Evolutionary conservation across 176 grass and related monocot genomes (phyloP).

Genomic region (Juncus effusus): DNA sequence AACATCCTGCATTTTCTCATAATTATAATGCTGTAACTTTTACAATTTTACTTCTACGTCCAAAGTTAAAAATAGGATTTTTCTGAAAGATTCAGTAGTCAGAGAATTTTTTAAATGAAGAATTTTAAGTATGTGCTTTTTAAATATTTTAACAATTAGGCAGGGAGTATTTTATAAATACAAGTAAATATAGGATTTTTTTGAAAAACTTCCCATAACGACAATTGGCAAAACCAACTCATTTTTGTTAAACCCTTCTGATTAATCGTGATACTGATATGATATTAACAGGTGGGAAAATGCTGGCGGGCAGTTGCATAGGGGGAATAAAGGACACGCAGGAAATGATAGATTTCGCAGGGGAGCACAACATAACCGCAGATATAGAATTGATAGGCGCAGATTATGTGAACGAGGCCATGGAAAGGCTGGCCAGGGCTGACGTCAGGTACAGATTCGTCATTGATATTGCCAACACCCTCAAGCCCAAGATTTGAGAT

Average conservation of each 20-base stretch:
- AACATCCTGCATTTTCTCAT: not conserved
- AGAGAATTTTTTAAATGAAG: not conserved
- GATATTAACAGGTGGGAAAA: slow-evolving; percentile 37
- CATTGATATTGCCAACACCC: slow-evolving; percentile 75
- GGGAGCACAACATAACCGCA: slow-evolving; percentile 41
- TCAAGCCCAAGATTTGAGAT: slow-evolving; percentile 25
- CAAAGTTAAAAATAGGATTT: no score
- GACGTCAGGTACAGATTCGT: slow-evolving; percentile 77
- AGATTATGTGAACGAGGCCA: slow-evolving; percentile 55
- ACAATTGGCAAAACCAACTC: no score
- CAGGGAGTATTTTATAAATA: no score
- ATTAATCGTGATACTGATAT: not conserved
- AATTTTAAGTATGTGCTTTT: not conserved
- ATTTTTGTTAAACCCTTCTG: no score
- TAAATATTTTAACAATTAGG: no score
- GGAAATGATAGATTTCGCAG: slow-evolving; percentile 65
- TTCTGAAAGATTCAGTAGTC: no score
- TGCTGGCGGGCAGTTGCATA: slow-evolving; percentile 45
- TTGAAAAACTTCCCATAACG: no score
- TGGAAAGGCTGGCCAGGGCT: slow-evolving; percentile 51
- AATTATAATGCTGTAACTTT: no score
- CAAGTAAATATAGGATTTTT: no score
- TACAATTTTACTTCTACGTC: no score
- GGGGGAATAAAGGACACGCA: slow-evolving; percentile 64
- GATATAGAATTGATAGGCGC: slow-evolving; percentile 50